Evolutionary conservation across 2,329 filamentous ascomycete species (phyloP).

Genomic region (Aspergillus pseudoviridinutans): DNA sequence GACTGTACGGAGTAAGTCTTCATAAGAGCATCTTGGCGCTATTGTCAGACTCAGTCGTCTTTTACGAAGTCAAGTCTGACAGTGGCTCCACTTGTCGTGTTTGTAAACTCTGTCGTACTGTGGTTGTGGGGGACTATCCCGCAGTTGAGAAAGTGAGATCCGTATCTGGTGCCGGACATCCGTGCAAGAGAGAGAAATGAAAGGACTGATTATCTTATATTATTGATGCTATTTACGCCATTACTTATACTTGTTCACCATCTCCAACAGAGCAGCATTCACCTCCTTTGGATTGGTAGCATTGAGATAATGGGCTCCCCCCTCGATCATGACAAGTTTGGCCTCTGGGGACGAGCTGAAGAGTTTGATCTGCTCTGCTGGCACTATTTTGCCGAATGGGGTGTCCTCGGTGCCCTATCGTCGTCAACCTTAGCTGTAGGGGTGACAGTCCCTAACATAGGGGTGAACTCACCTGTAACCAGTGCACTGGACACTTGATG

Average conservation of each 20-base stretch:
- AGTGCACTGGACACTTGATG: constrained; percentile 49
- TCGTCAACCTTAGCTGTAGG: not conserved
- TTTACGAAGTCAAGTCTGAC: not conserved
- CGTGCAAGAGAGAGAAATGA: not conserved
- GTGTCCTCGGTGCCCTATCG: constrained; percentile 14
- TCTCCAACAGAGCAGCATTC: constrained; percentile 19
- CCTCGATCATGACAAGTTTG: constrained; percentile 42
- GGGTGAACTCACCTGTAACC: constrained; percentile 42
- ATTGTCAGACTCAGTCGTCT: too few species aligned
- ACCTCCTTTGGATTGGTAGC: constrained; percentile 46
- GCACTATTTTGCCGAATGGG: constrained; percentile 13
- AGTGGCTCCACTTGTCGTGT: not conserved
- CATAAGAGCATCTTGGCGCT: not conserved
- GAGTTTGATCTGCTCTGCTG: constrained; percentile 43
- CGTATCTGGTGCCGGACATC: not conserved
- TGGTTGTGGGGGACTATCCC: not conserved
- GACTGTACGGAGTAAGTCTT: not conserved
- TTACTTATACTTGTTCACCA: constrained; percentile 23
- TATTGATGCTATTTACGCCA: not conserved
- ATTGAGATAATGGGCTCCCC: constrained; percentile 49
- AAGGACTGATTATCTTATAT: not conserved
- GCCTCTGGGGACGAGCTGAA: constrained; percentile 45
- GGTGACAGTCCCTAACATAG: not conserved
- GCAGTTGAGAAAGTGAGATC: not conserved
- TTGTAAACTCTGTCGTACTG: not conserved